phyloP scores from a whole-genome alignment of 768 basidiomycete species.

The Lactarius deliciosus region DNA sequence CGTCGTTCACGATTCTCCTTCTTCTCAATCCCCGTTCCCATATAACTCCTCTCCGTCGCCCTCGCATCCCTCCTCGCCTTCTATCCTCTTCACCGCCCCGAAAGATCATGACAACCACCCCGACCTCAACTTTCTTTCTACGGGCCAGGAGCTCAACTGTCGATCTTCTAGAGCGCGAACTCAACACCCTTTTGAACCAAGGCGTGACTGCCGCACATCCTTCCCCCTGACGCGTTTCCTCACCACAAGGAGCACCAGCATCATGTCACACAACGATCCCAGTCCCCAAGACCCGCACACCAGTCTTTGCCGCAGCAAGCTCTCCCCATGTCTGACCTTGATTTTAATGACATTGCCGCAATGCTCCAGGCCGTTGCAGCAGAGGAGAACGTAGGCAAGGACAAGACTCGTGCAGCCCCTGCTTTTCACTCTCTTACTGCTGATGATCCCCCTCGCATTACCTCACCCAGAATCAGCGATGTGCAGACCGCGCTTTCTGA shows the following conservation, averaged over 20 bases:
- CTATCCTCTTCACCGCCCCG: conserved; percentile 29
- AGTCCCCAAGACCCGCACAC: conserved; percentile 16
- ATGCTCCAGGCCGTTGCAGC: conserved; percentile 63
- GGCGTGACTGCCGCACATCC: conserved; percentile 70
- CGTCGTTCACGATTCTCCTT: conserved; percentile 78
- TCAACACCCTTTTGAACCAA: conserved; percentile 71
- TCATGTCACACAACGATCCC: conserved; percentile 27
- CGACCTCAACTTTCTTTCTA: conserved; percentile 41
- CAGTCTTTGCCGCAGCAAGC: conserved; percentile 14
- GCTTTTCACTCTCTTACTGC: conserved; percentile 78
- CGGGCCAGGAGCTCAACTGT: conserved; percentile 40
- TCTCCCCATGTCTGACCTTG: conserved; percentile 41
- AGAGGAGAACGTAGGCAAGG: conserved; percentile 48
- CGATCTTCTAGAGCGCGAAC: conserved; percentile 63
- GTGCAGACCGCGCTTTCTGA: conserved; percentile 29
- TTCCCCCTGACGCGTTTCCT: conserved; percentile 40
- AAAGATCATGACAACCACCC: conserved; percentile 26
- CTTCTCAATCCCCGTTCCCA: conserved; percentile 48
- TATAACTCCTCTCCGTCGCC: conserved; percentile 34
- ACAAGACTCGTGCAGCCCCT: conserved; percentile 65
- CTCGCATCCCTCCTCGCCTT: conserved; percentile 25
- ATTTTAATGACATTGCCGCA: conserved; percentile 67
- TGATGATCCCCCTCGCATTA: conserved; percentile 39
- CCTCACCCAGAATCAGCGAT: conserved; percentile 20
- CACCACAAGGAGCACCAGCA: conserved; percentile 15